Evolutionary conservation across 2,329 filamentous ascomycete species (phyloP), one percentile per base, ranked within the genome.

Genomic region (Zasmidium citrigriseum): DNA sequence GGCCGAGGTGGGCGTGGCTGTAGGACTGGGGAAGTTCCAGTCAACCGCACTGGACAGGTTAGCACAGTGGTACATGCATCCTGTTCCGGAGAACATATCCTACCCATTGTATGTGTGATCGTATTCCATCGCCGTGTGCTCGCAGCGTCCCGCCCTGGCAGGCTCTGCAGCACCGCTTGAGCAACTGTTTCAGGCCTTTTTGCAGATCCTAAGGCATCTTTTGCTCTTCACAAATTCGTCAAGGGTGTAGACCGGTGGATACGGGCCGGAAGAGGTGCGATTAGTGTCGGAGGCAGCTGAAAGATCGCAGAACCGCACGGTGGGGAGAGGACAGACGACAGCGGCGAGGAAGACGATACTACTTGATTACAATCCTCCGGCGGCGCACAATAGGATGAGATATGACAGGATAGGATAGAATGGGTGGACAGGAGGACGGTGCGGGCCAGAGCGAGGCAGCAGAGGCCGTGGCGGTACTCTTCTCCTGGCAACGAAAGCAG

Each of bases 11-110:
- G 79, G 79, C 27, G 79, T 81, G 58, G 77, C 78, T 57, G 75
- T 76, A 41, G 79, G 79, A 72, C 79, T 81, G 64, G 78, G 79
- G 63, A 81, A 76, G 65, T 74, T 77, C 78, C 78, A 80, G 67
- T 80, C 77, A 63, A 74, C 70, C 60, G 73, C 71, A 70, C 77
- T 79, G 49, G 48, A 22, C 46, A 38, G 41, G 59, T 63, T 58
- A 64, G 57, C 21, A 54, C 51, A 55, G 57, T n/a, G n/a, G n/a
- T n/a, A n/a, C n/a, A 55, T 45, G 58, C 29, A 46, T 57, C 18
- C 27, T 60, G 54, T 47, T 52, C 47, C 54, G 20, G 24, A n/a
- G 25, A 22, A 21, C 54, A 45, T 54, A 41, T 58, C 61, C 54
- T 54, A 61, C 57, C 61, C 57, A 58, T 59, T 60, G 52, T 66